Conservation (phyloP, 2,329 filamentous ascomycete species). For the Aquanectria penicillioides region DNA sequence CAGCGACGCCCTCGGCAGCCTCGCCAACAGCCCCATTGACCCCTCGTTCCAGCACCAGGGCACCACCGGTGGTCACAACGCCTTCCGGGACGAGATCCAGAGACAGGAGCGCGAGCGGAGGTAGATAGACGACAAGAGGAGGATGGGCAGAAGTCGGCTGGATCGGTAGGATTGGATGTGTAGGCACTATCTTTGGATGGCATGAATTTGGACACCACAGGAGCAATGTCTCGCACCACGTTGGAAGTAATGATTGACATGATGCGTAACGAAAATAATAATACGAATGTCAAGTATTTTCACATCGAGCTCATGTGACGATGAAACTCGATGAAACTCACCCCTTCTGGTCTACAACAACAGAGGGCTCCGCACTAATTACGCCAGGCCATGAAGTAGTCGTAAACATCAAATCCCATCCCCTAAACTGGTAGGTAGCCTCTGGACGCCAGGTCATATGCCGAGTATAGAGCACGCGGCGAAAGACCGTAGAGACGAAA, state of each 20-base stretch:
- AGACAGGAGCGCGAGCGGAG: slow-evolving; percentile 56
- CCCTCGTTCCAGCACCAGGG: slow-evolving; percentile 53
- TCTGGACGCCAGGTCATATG: background rate
- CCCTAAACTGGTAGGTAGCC: background rate
- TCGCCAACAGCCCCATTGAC: slow-evolving; percentile 58
- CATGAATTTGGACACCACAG: slow-evolving; percentile 25
- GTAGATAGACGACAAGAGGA: slow-evolving; percentile 22
- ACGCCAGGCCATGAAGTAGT: background rate
- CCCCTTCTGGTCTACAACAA: no score
- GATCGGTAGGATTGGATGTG: slow-evolving; percentile 1
- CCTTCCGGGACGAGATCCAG: slow-evolving; percentile 61
- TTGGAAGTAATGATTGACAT: slow-evolving; percentile 36
- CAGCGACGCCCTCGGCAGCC: slow-evolving; percentile 60
- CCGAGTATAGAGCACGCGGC: background rate
- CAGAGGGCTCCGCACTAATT: background rate
- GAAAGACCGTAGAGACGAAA: slow-evolving; percentile 11
- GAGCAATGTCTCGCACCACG: slow-evolving; percentile 19
- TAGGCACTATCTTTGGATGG: slow-evolving; percentile 5
- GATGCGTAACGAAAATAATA: slow-evolving; percentile 36
- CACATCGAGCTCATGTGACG: slow-evolving; percentile 2
- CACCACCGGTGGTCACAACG: slow-evolving; percentile 49
- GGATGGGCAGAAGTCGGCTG: background rate
- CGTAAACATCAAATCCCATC: background rate
- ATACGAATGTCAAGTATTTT: slow-evolving; percentile 37
- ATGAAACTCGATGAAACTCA: no score